Conservation (phyloP, 2,329 filamentous ascomycete genomes). For the Penicillium oxalicum region DNA sequence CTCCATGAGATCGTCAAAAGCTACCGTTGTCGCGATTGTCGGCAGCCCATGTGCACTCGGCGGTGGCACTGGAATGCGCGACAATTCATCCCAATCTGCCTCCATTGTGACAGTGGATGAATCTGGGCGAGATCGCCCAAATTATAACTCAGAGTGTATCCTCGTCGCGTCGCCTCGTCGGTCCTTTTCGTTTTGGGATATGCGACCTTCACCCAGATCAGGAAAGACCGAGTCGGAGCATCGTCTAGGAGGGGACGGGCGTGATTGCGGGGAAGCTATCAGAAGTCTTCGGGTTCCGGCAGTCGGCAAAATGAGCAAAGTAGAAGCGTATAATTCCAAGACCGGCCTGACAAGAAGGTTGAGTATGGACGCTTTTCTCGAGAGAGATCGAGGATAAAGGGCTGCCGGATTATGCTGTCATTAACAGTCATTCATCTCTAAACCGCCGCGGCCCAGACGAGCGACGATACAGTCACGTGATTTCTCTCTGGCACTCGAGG, state of each 20-base stretch:
- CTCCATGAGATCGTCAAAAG: constrained; percentile 85
- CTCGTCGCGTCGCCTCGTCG: background rate
- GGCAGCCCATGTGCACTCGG: constrained; percentile 64
- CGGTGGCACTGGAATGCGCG: constrained; percentile 73
- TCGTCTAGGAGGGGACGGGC: constrained; percentile 27
- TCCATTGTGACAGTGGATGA: constrained; percentile 35
- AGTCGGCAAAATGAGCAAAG: background rate
- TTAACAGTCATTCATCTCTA: constrained; percentile 6
- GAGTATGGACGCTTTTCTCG: too few species aligned
- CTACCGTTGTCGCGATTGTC: constrained; percentile 69
- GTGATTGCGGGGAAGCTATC: constrained; percentile 34
- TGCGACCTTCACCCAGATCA: constrained; percentile 28
- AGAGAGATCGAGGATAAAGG: constrained; percentile 5
- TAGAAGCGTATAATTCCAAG: background rate
- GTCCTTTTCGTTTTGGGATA: constrained; percentile 5
- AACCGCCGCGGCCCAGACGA: constrained; percentile 4
- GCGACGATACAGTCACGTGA: constrained; percentile 15
- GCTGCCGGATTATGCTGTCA: constrained; percentile 1
- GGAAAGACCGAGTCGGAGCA: constrained; percentile 28
- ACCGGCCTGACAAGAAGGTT: background rate
- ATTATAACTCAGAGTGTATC: background rate
- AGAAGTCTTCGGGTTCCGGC: constrained; percentile 3
- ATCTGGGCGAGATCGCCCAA: constrained; percentile 11
- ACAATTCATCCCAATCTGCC: constrained; percentile 58
- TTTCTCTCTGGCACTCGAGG: background rate